Evolutionary conservation across 768 basidiomycete species (phyloP), one percentile per base, ranked within the genome.

Genomic region (Xerocomus spinulosus): DNA sequence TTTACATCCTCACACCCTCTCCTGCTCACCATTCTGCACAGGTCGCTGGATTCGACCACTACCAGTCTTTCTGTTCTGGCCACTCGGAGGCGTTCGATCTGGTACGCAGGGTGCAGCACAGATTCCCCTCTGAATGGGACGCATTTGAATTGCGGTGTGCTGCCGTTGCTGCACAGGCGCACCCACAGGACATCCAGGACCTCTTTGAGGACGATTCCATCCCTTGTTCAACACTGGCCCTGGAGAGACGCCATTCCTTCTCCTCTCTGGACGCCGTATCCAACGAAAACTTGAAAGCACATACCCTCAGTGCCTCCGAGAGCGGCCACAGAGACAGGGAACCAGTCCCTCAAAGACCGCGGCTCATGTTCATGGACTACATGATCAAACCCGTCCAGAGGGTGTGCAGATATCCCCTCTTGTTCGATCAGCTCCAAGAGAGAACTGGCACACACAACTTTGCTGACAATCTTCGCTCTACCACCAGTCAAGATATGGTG

Each of bases 381-480:
- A 77, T 97, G 70, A 97, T 99, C 70, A 92, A 92, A 67, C 95
- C 95, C n/a, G 79, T 97, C 14, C 95, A 99, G 67, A 76, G 93
- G 42, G 86, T 99, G 42, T 97, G 94, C 78, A 89, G 85, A 57
- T 99, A 99, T 62, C 92, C 93, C 15, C 77, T 98, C 42, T 76
- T 99, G 9, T 79, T 99, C 37, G 84, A 83, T 48, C 83, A 87
- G 57, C 76, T 96, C 29, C 68, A 66, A 25, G 55, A 55, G 21
- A 52, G 52, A 26, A 42, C 35, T 12, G 42, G 10, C 1, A 23
- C 34, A 9, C 49, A 51, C 13, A 48, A 24, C 28, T 50, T 42
- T 39, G 34, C 37, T 24, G 29, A 40, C 23, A 24, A 46, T 14
- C 35, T 46, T 28, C 44, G 13, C 18, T 39, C 51, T 30, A 7